Percentiles rank a stretch among this genome's conserved stretches.
These are phyloP conservation scores for Prototheca wickerhamii DNA, from an alignment of 163 green algal genomes.

Conservation along the genomic window DNA sequence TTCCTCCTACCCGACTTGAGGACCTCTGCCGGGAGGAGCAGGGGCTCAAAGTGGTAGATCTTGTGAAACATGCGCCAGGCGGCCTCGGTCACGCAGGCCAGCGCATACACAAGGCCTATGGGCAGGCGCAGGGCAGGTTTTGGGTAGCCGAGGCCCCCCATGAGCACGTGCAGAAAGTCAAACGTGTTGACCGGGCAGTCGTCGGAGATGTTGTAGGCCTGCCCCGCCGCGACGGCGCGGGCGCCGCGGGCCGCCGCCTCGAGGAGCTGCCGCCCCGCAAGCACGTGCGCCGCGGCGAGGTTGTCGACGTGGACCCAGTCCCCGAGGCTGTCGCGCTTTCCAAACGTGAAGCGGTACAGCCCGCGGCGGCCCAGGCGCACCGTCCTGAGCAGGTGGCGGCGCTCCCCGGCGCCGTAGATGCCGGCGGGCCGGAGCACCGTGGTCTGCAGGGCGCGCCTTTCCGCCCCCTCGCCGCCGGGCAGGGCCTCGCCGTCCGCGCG, in stretches of 20 bases:
- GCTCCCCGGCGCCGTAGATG: conserved; percentile 22
- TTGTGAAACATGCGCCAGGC: conserved; percentile 13
- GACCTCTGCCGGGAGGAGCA: conserved; percentile 16
- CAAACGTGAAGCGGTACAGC: conserved; percentile 17
- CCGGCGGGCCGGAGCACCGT: conserved; percentile 15
- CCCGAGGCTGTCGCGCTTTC: conserved; percentile 1
- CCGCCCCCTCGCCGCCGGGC: background rate
- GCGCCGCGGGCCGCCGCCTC: background rate
- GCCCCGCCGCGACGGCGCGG: conserved; percentile 1
- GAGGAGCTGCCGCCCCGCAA: conserved; percentile 6
- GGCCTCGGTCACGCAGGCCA: conserved; percentile 34
- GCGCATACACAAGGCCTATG: conserved; percentile 39
- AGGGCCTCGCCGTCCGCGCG: conserved; percentile 7
- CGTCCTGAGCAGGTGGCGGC: conserved; percentile 17
- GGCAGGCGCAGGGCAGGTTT: conserved; percentile 4
- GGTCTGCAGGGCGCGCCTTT: conserved; percentile 4
- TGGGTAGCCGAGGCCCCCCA: conserved; percentile 15
- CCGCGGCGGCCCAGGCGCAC: conserved; percentile 3
- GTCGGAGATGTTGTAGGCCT: conserved; percentile 14
- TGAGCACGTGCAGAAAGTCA: conserved; percentile 9
- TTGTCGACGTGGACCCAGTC: conserved; percentile 29
- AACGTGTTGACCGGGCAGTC: conserved; percentile 15
- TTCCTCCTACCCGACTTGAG: conserved; percentile 5
- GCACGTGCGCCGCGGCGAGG: conserved; percentile 9
- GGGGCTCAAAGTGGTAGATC: conserved; percentile 5